These are phyloP conservation scores for Lactifluus subvellereus DNA, from an alignment of 768 basidiomycete species.

Conservation along the genomic window DNA sequence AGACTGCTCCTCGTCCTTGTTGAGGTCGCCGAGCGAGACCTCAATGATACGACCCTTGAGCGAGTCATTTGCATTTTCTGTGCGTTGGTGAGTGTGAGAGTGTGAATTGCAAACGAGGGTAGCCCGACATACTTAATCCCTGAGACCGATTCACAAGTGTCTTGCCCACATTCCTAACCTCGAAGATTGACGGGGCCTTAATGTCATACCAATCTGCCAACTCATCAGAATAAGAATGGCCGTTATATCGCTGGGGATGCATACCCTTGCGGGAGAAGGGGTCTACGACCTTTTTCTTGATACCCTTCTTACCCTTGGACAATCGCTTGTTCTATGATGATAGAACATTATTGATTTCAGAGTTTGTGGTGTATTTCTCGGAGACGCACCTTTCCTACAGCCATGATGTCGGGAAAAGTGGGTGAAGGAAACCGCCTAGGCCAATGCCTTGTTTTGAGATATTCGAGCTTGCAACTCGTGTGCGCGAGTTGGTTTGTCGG, in stretches of 20 bases:
- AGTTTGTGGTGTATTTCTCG: background rate
- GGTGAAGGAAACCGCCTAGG: slow-evolving; percentile 40
- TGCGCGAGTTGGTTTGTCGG: slow-evolving; percentile 10
- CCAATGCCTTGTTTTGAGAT: slow-evolving; percentile 43
- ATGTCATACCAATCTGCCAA: slow-evolving; percentile 96
- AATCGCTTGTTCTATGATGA: slow-evolving; percentile 84
- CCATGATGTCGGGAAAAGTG: slow-evolving; percentile 52
- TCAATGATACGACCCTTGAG: slow-evolving; percentile 96
- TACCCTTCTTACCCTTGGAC: slow-evolving; percentile 97
- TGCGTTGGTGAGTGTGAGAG: slow-evolving; percentile 17
- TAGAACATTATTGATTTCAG: background rate
- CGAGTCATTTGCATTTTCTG: slow-evolving; percentile 98
- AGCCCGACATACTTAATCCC: slow-evolving; percentile 78
- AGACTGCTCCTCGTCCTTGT: slow-evolving; percentile 99
- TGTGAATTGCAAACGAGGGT: slow-evolving; percentile 3
- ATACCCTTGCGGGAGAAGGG: slow-evolving; percentile 98
- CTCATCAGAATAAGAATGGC: background rate
- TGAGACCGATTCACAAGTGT: slow-evolving; percentile 97
- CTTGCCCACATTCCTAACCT: slow-evolving; percentile 95
- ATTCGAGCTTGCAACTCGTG: slow-evolving; percentile 19
- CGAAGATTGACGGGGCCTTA: slow-evolving; percentile 97
- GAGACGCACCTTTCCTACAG: slow-evolving; percentile 78
- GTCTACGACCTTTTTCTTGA: slow-evolving; percentile 99
- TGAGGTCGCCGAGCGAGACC: slow-evolving; percentile 93
- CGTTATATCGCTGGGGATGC: slow-evolving; percentile 18